phyloP scores from a whole-genome alignment of 257 asterid genomes.

The Gardenia jasminoides region DNA sequence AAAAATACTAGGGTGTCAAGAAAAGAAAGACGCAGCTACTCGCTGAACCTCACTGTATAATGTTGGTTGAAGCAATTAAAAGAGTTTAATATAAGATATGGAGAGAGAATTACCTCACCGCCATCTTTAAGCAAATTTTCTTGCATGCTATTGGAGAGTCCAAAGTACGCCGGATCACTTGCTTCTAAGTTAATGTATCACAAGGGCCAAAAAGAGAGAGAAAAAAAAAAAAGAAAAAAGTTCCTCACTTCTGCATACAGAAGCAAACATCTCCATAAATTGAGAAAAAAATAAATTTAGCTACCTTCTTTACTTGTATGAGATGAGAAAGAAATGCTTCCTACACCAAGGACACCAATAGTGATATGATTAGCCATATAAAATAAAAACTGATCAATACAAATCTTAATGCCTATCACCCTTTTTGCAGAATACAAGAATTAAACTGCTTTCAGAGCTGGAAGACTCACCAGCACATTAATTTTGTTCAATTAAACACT shows the following conservation, averaged over 20 bases:
- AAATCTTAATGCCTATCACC: neutral
- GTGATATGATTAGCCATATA: conserved; percentile 17
- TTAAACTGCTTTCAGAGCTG: neutral
- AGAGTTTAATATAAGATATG: conserved; percentile 12
- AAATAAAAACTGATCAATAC: neutral
- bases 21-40: neutral
- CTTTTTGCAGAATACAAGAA: neutral
- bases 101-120: conserved; percentile 47
- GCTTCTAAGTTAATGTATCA: conserved; percentile 42
- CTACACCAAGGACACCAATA: conserved; percentile 37
- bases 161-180: conserved; percentile 62
- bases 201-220: neutral
- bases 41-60: neutral
- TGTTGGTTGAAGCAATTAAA: neutral
- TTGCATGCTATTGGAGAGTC: conserved; percentile 58
- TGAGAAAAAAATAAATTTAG: too few relatives aligned
- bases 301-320: conserved; percentile 58
- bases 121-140: conserved; percentile 52
- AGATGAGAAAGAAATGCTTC: conserved; percentile 52
- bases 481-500: neutral
- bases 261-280: neutral
- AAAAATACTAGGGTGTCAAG: conserved; percentile 4
- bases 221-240: too few relatives aligned
- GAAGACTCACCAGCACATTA: neutral
- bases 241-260: neutral